phyloP scores from a whole-genome alignment of 1,284 basidiomycete species.

The Tausonia pullulans region DNA sequence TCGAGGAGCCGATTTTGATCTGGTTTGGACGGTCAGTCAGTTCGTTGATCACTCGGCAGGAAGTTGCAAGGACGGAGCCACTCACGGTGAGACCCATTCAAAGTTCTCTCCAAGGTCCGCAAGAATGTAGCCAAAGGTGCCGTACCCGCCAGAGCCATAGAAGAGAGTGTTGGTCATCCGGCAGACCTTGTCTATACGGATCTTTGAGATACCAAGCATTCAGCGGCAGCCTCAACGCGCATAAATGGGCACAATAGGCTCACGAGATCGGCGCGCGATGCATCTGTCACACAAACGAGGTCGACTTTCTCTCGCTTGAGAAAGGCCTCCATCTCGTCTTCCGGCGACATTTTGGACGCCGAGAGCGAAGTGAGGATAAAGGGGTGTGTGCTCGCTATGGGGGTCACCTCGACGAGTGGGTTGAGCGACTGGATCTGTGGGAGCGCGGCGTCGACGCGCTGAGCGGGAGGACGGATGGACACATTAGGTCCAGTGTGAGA shows the following conservation, averaged over 20 bases:
- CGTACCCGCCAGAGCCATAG: constrained; percentile 79
- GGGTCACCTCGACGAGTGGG: constrained; percentile 73
- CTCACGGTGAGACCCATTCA: constrained; percentile 49
- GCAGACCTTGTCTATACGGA: constrained; percentile 63
- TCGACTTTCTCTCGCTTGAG: constrained; percentile 50
- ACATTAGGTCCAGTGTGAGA: constrained; percentile 14
- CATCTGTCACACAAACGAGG: constrained; percentile 73
- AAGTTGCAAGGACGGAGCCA: neutral
- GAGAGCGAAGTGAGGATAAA: constrained; percentile 29
- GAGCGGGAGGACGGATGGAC: constrained; percentile 19
- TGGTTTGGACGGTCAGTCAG: no score
- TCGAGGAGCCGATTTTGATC: no score
- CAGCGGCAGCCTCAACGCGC: neutral
- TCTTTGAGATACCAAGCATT: constrained; percentile 37
- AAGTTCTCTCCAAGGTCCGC: constrained; percentile 71
- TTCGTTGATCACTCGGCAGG: no score
- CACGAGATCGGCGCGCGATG: constrained; percentile 55
- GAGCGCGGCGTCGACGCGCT: constrained; percentile 77
- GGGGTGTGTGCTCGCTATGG: constrained; percentile 42
- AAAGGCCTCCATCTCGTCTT: constrained; percentile 47
- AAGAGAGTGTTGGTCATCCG: constrained; percentile 61
- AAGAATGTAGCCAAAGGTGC: constrained; percentile 88
- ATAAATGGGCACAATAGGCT: constrained; percentile 29
- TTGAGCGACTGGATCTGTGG: constrained; percentile 78
- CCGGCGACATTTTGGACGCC: constrained; percentile 26